These are phyloP conservation scores for Conticribra weissflogii DNA, from an alignment of 108 stramenopile species.

Conservation along the genomic window DNA sequence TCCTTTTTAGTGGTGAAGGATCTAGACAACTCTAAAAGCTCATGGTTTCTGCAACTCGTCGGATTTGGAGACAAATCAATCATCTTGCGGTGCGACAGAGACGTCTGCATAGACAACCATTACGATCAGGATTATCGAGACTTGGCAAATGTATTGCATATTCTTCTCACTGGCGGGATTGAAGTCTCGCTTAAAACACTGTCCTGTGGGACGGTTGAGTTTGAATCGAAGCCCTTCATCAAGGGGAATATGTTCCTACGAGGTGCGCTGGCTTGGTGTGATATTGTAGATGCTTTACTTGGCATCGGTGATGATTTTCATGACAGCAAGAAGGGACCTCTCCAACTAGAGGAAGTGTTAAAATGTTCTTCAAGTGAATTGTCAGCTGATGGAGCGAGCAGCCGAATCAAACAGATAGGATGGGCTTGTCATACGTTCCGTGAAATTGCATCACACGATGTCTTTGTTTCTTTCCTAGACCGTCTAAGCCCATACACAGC, in stretches of 20 bases:
- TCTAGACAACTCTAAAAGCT: neutral
- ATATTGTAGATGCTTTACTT: constrained; percentile 39
- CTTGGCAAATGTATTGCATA: constrained; percentile 44
- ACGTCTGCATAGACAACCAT: constrained; percentile 11
- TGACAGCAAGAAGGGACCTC: neutral
- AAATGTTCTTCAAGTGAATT: constrained; percentile 13
- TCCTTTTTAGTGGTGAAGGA: constrained; percentile 40
- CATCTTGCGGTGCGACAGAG: constrained; percentile 24
- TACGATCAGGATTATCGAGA: constrained; percentile 48
- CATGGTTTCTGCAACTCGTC: constrained; percentile 37
- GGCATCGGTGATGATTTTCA: constrained; percentile 24
- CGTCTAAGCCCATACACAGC: constrained; percentile 13
- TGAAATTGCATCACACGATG: constrained; percentile 17
- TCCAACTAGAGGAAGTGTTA: constrained; percentile 24
- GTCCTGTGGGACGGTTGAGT: constrained; percentile 27
- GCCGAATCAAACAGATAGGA: constrained; percentile 23
- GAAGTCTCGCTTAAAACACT: constrained; percentile 22
- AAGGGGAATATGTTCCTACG: constrained; percentile 44
- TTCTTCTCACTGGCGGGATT: constrained; percentile 43
- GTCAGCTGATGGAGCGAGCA: constrained; percentile 20
- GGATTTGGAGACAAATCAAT: constrained; percentile 46
- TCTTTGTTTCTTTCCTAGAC: constrained; percentile 25
- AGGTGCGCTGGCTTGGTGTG: constrained; percentile 45
- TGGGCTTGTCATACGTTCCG: constrained; percentile 41
- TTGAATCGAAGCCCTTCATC: constrained; percentile 30